These are phyloP conservation scores for Batkoa obscura DNA, from an alignment of 371 early-diverging fungal genomes.

Conservation along the genomic window DNA sequence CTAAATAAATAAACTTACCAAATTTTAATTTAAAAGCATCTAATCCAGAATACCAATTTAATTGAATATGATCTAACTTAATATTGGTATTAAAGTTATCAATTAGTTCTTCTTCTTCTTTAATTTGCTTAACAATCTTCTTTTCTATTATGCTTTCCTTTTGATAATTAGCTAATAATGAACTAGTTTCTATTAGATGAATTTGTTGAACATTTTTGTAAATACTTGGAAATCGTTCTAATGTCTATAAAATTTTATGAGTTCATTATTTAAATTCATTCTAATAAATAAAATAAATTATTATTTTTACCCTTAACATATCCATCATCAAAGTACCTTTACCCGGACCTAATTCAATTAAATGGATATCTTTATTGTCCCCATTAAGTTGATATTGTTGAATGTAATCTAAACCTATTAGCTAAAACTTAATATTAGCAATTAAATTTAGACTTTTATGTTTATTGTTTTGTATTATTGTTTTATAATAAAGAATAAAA, in stretches of 20 bases:
- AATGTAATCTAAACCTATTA: conserved; percentile 61
- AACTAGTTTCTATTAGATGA: conserved; percentile 58
- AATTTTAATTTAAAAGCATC: background rate
- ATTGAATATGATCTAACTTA: background rate
- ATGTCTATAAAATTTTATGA: conserved; percentile 13
- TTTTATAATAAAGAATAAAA: background rate
- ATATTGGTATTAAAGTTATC: background rate
- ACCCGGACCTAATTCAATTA: conserved; percentile 90
- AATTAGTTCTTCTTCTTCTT: too few species aligned
- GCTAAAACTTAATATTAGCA: conserved; percentile 14
- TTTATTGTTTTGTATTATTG: conserved; percentile 3
- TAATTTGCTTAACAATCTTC: too few species aligned
- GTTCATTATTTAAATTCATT: background rate
- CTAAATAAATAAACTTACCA: too few species aligned
- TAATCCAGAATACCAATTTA: background rate
- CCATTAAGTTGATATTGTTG: conserved; percentile 46
- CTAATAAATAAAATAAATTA: background rate
- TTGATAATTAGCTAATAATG: background rate
- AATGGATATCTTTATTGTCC: conserved; percentile 32
- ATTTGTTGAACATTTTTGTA: conserved; percentile 28
- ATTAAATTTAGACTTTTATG: background rate
- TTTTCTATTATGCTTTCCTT: background rate
- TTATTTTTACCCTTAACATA: conserved; percentile 47
- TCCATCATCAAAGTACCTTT: conserved; percentile 86
- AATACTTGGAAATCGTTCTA: conserved; percentile 31